Evolutionary conservation across 208 protist species (phyloP).

Genomic region (Leptomonas pyrrhocoris): DNA sequence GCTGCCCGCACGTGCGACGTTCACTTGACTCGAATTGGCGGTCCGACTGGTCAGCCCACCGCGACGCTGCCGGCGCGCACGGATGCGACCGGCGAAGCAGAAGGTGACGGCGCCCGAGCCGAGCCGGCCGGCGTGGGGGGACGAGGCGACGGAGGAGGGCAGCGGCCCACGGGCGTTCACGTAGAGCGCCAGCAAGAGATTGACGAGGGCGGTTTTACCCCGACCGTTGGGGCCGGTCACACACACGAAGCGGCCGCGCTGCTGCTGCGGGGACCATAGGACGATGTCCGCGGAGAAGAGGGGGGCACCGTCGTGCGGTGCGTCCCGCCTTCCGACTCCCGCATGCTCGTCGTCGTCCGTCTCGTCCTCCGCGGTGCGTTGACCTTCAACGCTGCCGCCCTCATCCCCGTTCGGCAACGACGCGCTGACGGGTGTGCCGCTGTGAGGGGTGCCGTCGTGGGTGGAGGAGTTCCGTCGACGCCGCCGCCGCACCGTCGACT

Average conservation of each 20-base stretch:
- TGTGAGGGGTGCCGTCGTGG: background rate
- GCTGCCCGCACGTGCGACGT: background rate
- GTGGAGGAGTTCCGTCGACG: background rate
- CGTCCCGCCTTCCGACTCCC: background rate
- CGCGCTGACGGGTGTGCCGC: constrained; percentile 2
- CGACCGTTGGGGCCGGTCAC: constrained; percentile 55
- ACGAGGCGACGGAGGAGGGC: constrained; percentile 2
- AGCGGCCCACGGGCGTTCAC: constrained; percentile 3
- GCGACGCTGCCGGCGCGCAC: constrained; percentile 16
- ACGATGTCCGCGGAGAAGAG: constrained; percentile 26
- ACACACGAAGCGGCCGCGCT: constrained; percentile 58
- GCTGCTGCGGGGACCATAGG: constrained; percentile 26
- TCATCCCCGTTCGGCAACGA: background rate
- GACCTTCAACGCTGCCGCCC: background rate
- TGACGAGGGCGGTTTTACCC: constrained; percentile 67
- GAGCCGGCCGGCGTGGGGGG: constrained; percentile 13
- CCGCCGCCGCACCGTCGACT: constrained; percentile 3
- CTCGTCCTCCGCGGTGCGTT: constrained; percentile 1
- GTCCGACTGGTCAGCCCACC: constrained; percentile 4
- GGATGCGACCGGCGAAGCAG: constrained; percentile 21
- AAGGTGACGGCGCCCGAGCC: constrained; percentile 16
- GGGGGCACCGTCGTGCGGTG: background rate
- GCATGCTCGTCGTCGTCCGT: constrained; percentile 14
- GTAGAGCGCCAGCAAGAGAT: constrained; percentile 62
- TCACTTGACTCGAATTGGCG: background rate